A percentile compares a stretch with the other conserved stretches of the same genome.
phyloP scores from a whole-genome alignment of 2,329 filamentous ascomycete genomes.

The Parafenestella ontariensis region DNA sequence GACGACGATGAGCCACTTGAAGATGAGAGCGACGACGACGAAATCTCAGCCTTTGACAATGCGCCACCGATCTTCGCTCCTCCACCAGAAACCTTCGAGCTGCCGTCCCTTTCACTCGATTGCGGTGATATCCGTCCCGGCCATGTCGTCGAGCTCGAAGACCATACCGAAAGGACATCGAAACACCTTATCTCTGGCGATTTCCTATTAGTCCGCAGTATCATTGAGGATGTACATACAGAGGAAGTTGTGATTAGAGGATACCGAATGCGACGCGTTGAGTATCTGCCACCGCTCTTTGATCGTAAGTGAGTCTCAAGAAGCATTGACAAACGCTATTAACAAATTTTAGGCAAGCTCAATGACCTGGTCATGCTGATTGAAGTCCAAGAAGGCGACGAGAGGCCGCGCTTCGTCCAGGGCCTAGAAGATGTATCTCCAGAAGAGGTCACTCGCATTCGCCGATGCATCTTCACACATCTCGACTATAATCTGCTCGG shows the following conservation, averaged over 20 bases:
- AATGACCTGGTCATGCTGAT: slow-evolving; percentile 16
- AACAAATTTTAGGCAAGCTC: slow-evolving; percentile 17
- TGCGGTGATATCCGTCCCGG: not conserved
- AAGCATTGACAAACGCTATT: not conserved
- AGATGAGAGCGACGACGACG: not conserved
- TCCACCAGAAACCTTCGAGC: not conserved
- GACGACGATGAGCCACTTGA: not conserved
- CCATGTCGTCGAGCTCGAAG: slow-evolving; percentile 25
- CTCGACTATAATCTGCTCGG: not conserved
- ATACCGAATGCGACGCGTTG: slow-evolving; percentile 20
- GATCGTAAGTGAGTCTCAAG: slow-evolving; percentile 17
- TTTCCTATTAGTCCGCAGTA: slow-evolving; percentile 27
- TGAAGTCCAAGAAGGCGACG: slow-evolving; percentile 2
- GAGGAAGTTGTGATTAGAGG: slow-evolving; percentile 28
- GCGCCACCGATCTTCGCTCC: not conserved
- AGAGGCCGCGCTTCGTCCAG: not conserved
- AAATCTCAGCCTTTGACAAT: not conserved
- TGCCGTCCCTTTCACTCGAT: not conserved
- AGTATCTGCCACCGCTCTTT: slow-evolving; percentile 25
- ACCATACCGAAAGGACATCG: not conserved
- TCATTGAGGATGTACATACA: slow-evolving; percentile 23
- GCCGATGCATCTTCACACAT: slow-evolving; percentile 5
- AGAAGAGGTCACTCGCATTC: not conserved
- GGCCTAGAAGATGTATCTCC: slow-evolving; percentile 1
- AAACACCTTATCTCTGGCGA: slow-evolving; percentile 23